Evolutionary conservation across 768 basidiomycete genomes (phyloP).

Genomic region (Kwoniella mangroviensis): DNA sequence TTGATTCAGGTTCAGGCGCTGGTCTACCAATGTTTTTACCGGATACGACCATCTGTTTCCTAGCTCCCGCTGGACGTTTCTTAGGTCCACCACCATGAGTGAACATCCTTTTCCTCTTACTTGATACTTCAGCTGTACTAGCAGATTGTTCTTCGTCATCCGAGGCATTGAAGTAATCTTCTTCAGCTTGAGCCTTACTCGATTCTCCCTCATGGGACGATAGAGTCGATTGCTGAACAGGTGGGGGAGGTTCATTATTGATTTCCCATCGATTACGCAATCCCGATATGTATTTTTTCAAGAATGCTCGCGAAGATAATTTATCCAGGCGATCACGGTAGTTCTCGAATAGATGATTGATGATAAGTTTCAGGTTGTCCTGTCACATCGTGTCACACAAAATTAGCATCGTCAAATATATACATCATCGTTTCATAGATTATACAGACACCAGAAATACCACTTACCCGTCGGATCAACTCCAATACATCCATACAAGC

Average conservation of each 20-base stretch:
- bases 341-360: slow-evolving; percentile 78
- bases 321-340: slow-evolving; percentile 70
- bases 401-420: background rate
- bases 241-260: slow-evolving; percentile 70
- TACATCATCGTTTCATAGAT: background rate
- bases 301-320: slow-evolving; percentile 71
- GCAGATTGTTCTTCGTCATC: slow-evolving; percentile 67
- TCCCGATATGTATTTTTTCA: slow-evolving; percentile 59
- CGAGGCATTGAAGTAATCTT: slow-evolving; percentile 89
- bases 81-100: slow-evolving; percentile 59
- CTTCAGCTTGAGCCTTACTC: slow-evolving; percentile 63
- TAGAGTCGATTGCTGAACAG: slow-evolving; percentile 11
- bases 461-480: slow-evolving; percentile 76
- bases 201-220: slow-evolving; percentile 31
- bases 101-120: slow-evolving; percentile 56
- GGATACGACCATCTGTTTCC: slow-evolving; percentile 7
- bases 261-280: slow-evolving; percentile 71
- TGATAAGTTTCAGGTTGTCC: slow-evolving; percentile 87
- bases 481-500: slow-evolving; percentile 97
- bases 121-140: slow-evolving; percentile 8
- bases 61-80: slow-evolving; percentile 62
- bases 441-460: too few relatives aligned
- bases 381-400: slow-evolving; percentile 50
- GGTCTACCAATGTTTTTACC: background rate
- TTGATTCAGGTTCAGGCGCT: background rate